A percentile compares a stretch with the other conserved stretches of the same genome.
Evolutionary conservation across 2,329 filamentous ascomycete species (phyloP).

Genomic region (Colletotrichum noveboracense): DNA sequence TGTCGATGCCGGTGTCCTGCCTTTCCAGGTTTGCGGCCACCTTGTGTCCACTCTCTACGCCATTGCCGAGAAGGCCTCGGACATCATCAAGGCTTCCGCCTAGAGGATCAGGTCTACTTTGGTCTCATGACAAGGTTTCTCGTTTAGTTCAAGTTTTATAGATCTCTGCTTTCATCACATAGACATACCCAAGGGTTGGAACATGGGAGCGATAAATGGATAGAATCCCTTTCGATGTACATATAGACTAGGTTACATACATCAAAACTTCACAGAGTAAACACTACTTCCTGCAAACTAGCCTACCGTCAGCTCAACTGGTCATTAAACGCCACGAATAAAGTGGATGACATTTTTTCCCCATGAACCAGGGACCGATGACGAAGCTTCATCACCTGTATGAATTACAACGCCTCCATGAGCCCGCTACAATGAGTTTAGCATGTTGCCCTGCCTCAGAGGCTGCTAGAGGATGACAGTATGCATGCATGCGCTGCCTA

Average conservation of each 20-base stretch:
- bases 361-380: neutral
- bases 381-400: neutral
- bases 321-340: fast-evolving
- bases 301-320: neutral
- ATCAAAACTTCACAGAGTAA: neutral
- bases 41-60: slow-evolving; percentile 59
- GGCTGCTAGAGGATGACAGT: neutral
- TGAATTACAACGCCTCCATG: neutral
- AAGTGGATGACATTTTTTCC: neutral
- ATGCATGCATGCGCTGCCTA: neutral
- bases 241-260: neutral
- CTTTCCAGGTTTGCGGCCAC: slow-evolving; percentile 52
- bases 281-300: fast-evolving
- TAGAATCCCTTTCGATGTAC: neutral
- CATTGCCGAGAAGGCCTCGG: slow-evolving; percentile 51
- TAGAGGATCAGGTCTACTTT: neutral
- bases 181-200: neutral
- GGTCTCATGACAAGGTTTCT: neutral
- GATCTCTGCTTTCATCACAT: neutral
- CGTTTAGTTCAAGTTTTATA: neutral
- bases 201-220: neutral
- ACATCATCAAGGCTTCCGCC: slow-evolving; percentile 29
- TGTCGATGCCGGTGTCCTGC: slow-evolving; percentile 54
- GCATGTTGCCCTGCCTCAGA: neutral
- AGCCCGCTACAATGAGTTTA: fast-evolving